Evolutionary conservation across 129 eudicot species (phyloP), one percentile per base, ranked within the genome.

Genomic region (Saussurea involucrata): DNA sequence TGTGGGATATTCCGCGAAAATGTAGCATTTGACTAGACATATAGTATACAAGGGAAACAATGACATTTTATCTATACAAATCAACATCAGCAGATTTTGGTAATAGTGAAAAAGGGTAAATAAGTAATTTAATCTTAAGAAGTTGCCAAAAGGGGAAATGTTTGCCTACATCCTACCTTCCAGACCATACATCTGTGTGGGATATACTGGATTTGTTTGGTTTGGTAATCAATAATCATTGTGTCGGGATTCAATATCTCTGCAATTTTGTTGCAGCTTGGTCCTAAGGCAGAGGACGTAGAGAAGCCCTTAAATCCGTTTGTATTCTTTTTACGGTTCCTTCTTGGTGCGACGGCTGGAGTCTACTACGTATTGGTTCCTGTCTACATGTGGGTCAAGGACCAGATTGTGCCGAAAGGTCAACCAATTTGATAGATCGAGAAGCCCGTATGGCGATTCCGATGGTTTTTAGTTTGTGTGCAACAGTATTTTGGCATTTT

Each of bases 381-480:
- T 25, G 81, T 92, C 42, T 95, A 95, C 85, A 95, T 95, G 99
- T 95, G 97, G 99, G 76, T 95, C 78, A 95, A 95, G 76, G 90
- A 95, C 81, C 90, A 80, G 64, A 77, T 90, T 74, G 95, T 92
- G 60, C 99, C 99, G 0, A 92, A 95, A 84, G 99, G 89, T 65
- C 81, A 73, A 73, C 97, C 97, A 0, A 88, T 95, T 8, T 95
- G 74, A 86, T 81, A 33, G 60, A 22, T 20, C 9, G 24, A 7
- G 31, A 68, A 20, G 2, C 58, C 33, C 32, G 17, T 63, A 31
- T 25, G 72, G 66, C 31, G 66, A 58, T 75, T 29, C 29, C 34
- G 69, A 53, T 8, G 32, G 27, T 24, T 65, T 72, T 53, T 57
- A 55, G 81, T 63, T 65, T 57, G 40, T 37, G 33, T 71, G 74